Evolutionary conservation across 2,329 filamentous ascomycete species (phyloP), one percentile per base, ranked within the genome.

Genomic region (Chaetothyriales sp.): DNA sequence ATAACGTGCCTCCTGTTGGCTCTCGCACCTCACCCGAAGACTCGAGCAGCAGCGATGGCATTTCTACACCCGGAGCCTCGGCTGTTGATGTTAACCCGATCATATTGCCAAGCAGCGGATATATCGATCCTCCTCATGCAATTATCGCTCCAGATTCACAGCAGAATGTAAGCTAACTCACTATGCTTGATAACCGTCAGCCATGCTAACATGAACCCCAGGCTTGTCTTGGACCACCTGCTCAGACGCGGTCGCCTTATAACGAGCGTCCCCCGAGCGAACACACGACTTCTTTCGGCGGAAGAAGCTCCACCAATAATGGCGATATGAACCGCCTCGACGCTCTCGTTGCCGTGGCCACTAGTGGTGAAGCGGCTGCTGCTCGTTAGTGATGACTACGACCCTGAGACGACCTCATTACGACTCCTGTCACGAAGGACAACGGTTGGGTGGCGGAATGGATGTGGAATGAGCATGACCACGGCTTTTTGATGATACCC

Each of bases 331-430:
- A 68, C 44, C 65, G 70, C 19, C 62, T 74, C n/a, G 71, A 74
- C 55, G 71, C 70, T 47, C 66, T 74, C 46, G 71, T 73, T 43
- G 71, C 71, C 20, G 71, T 73, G 49, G 71, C 71, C 32, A 73
- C 71, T 5, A 71, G 70, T 49, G 70, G 70, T 53, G 68, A 70
- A 49, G 67, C 43, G 3, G 22, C 43, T 10, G 22, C 43, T 19
- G 32, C 32, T 15, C 32, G 32, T 4, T 39, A 39, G 32, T 15
- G 32, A 39, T 15, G 5, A 12, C 32, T 39, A 39, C 32, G 32
- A 39, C 32, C 15, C 5, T 15, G 32, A 39, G 32, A 39, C 32
- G 10, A 39, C 32, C 12, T 2, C 32, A 15, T 15, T 39, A 15
- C 32, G 32, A 39, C 32, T 39, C 12, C 10, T 39, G 32, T 15